Evolutionary conservation across 768 basidiomycete genomes (phyloP), one percentile per base, ranked within the genome.

Genomic region (Termitomyces titanicus): DNA sequence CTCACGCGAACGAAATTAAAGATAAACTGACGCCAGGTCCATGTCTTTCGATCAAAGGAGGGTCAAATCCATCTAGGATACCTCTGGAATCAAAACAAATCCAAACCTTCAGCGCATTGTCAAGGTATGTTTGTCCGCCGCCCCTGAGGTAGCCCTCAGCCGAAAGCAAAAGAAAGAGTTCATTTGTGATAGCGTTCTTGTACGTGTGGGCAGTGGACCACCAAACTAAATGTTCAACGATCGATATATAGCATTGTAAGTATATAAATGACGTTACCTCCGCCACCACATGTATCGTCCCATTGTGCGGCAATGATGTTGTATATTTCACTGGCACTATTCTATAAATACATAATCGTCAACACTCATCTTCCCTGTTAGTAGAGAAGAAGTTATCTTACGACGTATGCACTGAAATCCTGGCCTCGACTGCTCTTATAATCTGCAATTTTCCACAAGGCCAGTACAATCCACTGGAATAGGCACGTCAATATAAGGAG

Each of bases 131-230:
- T 24, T 66, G 61, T 40, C 74, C 71, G 1, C 65, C 52, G 37
- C 66, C 72, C 34, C 77, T 68, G 33, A 76, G 59, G 59, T 76
- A 81, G 8, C 77, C 82, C 27, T 66, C 57, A 2, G 82, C 81
- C 3, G 81, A 82, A 6, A 75, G 71, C 33, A 77, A 65, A 15
- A 83, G 68, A 68, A 81, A 84, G 10, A 83, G 71, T 53, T 82
- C 72, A 59, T 84, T 83, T n/a, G 82, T 84, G 55, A 84, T 76
- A 10, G 81, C 80, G 51, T 83, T 83, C 68, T 84, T 84, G 70
- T 83, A 83, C 0, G 72, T 76, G 59, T 79, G 77, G 18, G 70
- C 80, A 15, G 72, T 73, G 9, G 79, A 79, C 82, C 81, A 84
- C 80, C 81, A 82, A 5, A 83, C 81, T 81, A 34, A 8, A 20